Conservation (phyloP, 2,329 filamentous ascomycete species). For the Didymella lethalis region DNA sequence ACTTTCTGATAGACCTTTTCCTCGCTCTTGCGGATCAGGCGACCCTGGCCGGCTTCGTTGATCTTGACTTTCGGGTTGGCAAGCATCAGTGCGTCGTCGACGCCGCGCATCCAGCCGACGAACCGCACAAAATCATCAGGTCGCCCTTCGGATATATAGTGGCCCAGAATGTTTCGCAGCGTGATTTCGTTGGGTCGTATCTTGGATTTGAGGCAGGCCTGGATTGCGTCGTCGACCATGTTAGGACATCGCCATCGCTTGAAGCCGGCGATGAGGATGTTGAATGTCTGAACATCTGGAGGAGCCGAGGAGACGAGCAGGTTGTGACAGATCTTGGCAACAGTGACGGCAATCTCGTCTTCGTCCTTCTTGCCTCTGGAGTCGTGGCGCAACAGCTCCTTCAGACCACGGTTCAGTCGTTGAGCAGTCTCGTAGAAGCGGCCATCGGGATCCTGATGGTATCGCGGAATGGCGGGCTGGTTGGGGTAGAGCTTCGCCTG, state of each 20-base stretch:
- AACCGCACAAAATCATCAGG: constrained; percentile 49
- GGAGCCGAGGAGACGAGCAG: constrained; percentile 68
- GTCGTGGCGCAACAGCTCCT: constrained; percentile 28
- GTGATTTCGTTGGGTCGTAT: constrained; percentile 58
- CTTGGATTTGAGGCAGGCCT: constrained; percentile 46
- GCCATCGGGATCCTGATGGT: constrained; percentile 51
- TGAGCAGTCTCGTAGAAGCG: constrained; percentile 42
- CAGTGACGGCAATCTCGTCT: constrained; percentile 24
- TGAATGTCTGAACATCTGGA: constrained; percentile 74
- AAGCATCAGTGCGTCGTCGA: constrained; percentile 50
- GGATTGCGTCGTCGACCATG: constrained; percentile 43
- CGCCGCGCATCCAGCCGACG: constrained; percentile 54
- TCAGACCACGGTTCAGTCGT: constrained; percentile 45
- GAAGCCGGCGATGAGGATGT: constrained; percentile 74
- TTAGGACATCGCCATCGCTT: constrained; percentile 35
- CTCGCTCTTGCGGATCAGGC: constrained; percentile 36
- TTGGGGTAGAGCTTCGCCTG: constrained; percentile 18
- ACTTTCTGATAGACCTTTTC: constrained; percentile 54
- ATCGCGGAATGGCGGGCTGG: constrained; percentile 39
- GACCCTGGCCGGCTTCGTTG: constrained; percentile 39
- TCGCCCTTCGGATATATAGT: constrained; percentile 48
- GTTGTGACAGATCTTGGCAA: constrained; percentile 64
- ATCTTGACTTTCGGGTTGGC: constrained; percentile 51
- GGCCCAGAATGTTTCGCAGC: constrained; percentile 51
- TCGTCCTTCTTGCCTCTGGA: constrained; percentile 23